Conservation (phyloP, 139 green algal species). For the Coelastrella sp. region DNA sequence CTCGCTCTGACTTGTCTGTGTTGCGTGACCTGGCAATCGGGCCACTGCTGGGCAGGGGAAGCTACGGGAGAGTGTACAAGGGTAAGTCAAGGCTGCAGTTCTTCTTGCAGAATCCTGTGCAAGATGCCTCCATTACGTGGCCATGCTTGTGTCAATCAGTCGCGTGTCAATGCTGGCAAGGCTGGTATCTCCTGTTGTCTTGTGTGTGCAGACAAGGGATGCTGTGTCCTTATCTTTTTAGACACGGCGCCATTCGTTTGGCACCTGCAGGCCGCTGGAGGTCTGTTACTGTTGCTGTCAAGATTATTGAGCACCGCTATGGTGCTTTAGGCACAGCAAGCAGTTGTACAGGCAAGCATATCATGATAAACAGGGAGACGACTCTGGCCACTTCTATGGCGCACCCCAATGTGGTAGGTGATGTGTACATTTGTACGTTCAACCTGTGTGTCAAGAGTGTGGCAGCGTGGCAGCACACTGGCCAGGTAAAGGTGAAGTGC, state of each 20-base stretch:
- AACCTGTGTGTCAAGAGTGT: too few relatives aligned
- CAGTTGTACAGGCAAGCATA: not conserved
- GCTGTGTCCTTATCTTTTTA: too few relatives aligned
- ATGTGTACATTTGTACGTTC: not conserved
- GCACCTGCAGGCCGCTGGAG: conserved; percentile 18
- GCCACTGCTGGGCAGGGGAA: conserved; percentile 34
- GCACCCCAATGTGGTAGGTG: conserved; percentile 21
- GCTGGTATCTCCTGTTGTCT: not conserved
- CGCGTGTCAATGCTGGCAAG: too few relatives aligned
- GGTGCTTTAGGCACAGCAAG: not conserved
- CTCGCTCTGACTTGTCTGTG: conserved; percentile 1
- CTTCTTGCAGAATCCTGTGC: too few relatives aligned
- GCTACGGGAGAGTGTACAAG: conserved; percentile 44
- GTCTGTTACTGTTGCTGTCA: conserved; percentile 22
- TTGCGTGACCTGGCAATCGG: conserved; percentile 32
- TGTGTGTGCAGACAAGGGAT: too few relatives aligned
- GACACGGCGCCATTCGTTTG: too few relatives aligned
- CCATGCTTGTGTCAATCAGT: too few relatives aligned
- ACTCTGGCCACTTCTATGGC: not conserved
- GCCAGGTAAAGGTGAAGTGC: not conserved
- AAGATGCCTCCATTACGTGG: too few relatives aligned
- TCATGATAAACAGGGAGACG: conserved; percentile 16
- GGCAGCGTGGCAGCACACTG: not conserved
- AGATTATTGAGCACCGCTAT: conserved; percentile 19
- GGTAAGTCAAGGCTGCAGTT: not conserved